Evolutionary conservation across 305 asterid species (phyloP), one percentile per base, ranked within the genome.

Genomic region (Caryopteris hybrid): DNA sequence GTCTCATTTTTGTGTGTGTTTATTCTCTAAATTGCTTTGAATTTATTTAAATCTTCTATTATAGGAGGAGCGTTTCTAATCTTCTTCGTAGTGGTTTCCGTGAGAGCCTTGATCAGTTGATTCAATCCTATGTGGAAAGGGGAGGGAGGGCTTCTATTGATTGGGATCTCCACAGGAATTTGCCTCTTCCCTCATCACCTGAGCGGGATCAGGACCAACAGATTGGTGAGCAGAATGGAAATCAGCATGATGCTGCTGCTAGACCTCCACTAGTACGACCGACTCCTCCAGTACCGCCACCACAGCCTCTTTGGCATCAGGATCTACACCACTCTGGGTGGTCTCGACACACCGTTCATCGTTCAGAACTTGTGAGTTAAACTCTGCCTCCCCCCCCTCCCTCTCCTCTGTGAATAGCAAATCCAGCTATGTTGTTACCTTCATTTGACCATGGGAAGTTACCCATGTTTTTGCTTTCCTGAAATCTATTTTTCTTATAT

Each of bases 61-160:
- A 18, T 78, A 94, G 99, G 96, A 91, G 99, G 84, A 94, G 98
- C 4, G 99, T 94, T 69, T 94, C 96, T 29, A 94, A 85, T 81
- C 95, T 94, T 74, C 98, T 94, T 72, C 92, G 79, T 21, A 94
- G 99, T 81, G 98, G 96, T 70, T 94, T 94, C 73, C 97, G 99
- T 13, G 97, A 86, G 84, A 94, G 96, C 83, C 84, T 94, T 61
- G 97, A 94, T 84, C 97, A 91, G 70, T 78, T 94, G 78, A 91
- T 94, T 70, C 98, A 89, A 64, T 81, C 98, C 14, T 94, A 94
- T 51, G 98, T 89, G 57, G 91, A 87, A 76, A 82, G 99, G 83
- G 90, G 88, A 78, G 96, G 95, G 50, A 80, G 82, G 72, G 75
- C 84, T 74, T 87, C 96, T 13, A 83, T 89, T 74, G 96, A 89